Conservation (phyloP, 192 early-diverging fungal genomes). For the Geosiphon pyriformis region DNA sequence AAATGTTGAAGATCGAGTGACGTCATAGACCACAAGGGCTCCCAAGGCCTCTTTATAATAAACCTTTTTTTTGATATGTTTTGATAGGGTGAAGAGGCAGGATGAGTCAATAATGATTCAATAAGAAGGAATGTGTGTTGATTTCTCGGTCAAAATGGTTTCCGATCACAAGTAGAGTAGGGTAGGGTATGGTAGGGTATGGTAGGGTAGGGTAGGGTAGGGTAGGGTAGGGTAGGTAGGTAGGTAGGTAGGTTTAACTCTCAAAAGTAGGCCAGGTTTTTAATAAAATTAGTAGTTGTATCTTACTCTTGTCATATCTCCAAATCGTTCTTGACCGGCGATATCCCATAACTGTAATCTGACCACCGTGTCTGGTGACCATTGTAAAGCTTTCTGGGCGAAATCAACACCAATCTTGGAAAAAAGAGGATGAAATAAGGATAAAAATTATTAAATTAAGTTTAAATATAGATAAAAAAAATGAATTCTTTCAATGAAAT, state of each 20-base stretch:
- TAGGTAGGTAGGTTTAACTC: no score
- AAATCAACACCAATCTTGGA: conserved; percentile 58
- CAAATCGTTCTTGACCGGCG: conserved; percentile 58
- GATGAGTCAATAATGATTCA: neutral
- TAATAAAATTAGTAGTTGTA: no score
- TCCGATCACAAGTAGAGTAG: no score
- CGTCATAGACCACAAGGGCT: conserved; percentile 54
- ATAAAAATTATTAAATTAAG: no score
- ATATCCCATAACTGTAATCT: conserved; percentile 61
- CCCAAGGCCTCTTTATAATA: conserved; percentile 57
- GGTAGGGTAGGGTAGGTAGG: no score
- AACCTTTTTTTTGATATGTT: conserved; percentile 25
- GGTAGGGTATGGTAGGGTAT: no score
- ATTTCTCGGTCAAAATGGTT: no score
- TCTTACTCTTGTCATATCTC: conserved; percentile 49
- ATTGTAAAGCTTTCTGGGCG: conserved; percentile 53
- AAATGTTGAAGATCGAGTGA: conserved; percentile 51
- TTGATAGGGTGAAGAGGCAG: neutral
- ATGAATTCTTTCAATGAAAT: no score
- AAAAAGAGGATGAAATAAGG: neutral
- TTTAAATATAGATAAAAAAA: no score
- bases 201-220: no score
- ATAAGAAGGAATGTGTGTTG: no score
- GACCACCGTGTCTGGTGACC: conserved; percentile 48
- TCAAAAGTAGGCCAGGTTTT: no score